phyloP scores from a whole-genome alignment of 2,329 filamentous ascomycete genomes.

The Chalara sp. region DNA sequence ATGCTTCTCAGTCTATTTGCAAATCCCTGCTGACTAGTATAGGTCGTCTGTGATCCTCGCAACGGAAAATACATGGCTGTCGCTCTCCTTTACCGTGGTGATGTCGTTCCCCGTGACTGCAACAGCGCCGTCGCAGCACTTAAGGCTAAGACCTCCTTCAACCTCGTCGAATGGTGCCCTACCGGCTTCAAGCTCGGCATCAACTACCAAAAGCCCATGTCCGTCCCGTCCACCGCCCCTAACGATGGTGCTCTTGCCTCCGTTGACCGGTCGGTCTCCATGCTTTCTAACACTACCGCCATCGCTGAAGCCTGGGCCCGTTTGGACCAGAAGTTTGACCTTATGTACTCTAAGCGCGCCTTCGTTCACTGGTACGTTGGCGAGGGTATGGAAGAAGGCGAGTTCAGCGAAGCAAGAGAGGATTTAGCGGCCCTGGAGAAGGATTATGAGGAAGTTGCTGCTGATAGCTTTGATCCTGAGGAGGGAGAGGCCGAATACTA shows the following conservation, averaged over 20 bases:
- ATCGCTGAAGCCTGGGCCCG: slow-evolving; percentile 60
- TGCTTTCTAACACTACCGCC: slow-evolving; percentile 62
- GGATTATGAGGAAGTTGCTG: slow-evolving; percentile 59
- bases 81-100: slow-evolving; percentile 58
- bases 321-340: slow-evolving; percentile 61
- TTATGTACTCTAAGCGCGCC: slow-evolving; percentile 64
- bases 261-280: slow-evolving; percentile 49
- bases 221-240: slow-evolving; percentile 35
- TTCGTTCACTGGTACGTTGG: slow-evolving; percentile 69
- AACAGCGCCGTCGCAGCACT: slow-evolving; percentile 51
- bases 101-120: slow-evolving; percentile 57
- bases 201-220: slow-evolving; percentile 54
- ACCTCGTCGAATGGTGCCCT: slow-evolving; percentile 63
- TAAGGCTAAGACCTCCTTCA: slow-evolving; percentile 58
- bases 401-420: slow-evolving; percentile 60
- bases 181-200: slow-evolving; percentile 65
- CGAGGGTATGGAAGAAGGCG: slow-evolving; percentile 65
- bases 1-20: background rate
- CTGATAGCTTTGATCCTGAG: slow-evolving; percentile 44
- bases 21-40: background rate
- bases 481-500: slow-evolving; percentile 36
- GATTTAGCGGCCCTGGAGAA: slow-evolving; percentile 59
- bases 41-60: slow-evolving; percentile 51
- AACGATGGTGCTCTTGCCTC: slow-evolving; percentile 41
- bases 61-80: slow-evolving; percentile 66